Conservation (phyloP, 2,329 filamentous ascomycete genomes). For the Fusarium newnesense region DNA sequence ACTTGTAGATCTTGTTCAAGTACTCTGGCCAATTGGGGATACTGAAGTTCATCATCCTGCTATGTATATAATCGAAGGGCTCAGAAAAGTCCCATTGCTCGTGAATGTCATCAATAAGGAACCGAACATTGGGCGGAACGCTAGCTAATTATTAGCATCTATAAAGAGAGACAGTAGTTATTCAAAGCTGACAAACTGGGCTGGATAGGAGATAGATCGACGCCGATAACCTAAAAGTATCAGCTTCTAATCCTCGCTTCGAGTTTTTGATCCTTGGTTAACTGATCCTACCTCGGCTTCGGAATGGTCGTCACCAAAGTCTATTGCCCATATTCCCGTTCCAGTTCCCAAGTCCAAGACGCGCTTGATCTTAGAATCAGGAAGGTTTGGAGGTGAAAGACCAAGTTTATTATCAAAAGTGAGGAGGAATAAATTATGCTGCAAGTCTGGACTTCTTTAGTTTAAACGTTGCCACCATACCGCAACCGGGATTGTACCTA, state of each 20-base stretch:
- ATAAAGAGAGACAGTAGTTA: fast-evolving
- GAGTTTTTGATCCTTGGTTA: not conserved
- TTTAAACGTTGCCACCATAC: not conserved
- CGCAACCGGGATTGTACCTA: not conserved
- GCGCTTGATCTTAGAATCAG: not conserved
- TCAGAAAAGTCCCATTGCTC: not conserved
- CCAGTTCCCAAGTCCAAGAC: slow-evolving; percentile 1
- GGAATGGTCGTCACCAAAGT: slow-evolving; percentile 6
- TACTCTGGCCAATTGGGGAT: not conserved
- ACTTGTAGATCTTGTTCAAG: not conserved
- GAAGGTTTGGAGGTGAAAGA: not conserved
- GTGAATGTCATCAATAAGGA: slow-evolving; percentile 4
- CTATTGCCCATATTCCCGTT: slow-evolving; percentile 6
- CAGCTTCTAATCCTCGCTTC: not conserved
- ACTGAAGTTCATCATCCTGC: slow-evolving; percentile 4
- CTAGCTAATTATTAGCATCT: not conserved
- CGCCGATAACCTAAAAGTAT: not conserved
- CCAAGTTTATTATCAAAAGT: slow-evolving; percentile 7
- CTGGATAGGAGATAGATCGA: too few species aligned
- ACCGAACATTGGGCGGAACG: not conserved
- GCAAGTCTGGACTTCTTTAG: not conserved
- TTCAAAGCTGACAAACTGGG: not conserved
- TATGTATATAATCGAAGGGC: slow-evolving; percentile 1
- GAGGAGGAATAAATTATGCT: not conserved
- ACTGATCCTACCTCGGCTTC: not conserved